Evolutionary conservation across 805 yeast species (phyloP), one percentile per base, ranked within the genome.

Genomic region (Metschnikowia kunwiensis): DNA sequence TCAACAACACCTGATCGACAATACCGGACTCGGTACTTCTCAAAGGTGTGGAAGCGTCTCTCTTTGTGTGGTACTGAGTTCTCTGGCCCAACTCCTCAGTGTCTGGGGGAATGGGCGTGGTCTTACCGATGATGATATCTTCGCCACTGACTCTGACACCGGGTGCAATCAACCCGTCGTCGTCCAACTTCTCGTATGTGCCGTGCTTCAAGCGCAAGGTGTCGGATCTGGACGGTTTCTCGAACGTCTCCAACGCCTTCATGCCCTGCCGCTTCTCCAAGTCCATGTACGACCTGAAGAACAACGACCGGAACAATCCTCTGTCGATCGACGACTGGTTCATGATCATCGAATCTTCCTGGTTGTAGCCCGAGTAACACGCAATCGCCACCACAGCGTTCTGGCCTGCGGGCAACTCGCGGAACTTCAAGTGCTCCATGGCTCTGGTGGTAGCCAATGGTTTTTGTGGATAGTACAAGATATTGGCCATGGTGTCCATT

Each of bases 301-400:
- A 93, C 58, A 93, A 73, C 8, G 97, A 88, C 66, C 99, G 75
- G 74, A 93, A 93, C 54, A 93, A 70, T 38, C 98, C 98, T 57
- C 97, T 75, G 64, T 93, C 98, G 58, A 93, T 93, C 24, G 96
- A 86, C 8, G 95, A 83, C 71, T 93, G 98, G 63, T 93, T 93
- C 98, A 93, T 93, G 70, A 93, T 93, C 93, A 93, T 87, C 27
- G 98, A 93, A 83, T 93, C 98, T 83, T 93, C 98, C 74, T 93
- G 98, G 65, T 93, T 93, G 67, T 93, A 93, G 58, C 98, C 98
- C 27, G 96, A 86, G 67, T 93, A 93, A 77, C 98, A 93, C 28
- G 95, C 78, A 74, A 93, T 93, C 19, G 98, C 98, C 30, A 93
- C 98, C 64, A 93, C 80, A 18, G 98, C 98, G 60, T 93, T 93